Base-by-base conservation (phyloP, 495 filamentous ascomycete species). In the Neohortaea acidophila region DNA sequence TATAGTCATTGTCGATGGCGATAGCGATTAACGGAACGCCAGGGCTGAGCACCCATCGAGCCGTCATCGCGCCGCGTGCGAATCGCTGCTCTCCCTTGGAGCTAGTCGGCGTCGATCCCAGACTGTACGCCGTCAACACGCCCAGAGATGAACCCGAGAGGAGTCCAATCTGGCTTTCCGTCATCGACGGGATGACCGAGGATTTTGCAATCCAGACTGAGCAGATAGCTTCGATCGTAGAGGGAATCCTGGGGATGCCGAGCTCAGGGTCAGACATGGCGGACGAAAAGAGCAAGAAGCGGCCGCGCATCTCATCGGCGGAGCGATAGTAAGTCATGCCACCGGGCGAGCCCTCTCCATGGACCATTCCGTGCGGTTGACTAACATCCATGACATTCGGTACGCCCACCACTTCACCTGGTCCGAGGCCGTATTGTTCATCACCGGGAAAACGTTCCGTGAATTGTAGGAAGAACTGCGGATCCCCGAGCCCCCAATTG, bases 161-260 rank as follows among this genome's bases (percentile, higher is more conserved):
- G 45, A 94, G 79, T 0, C 82, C 89, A 28, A 89, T 51, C 45
- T 87, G 63, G 2, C 83, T 83, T 30, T 83, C 69, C 0, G 84
- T 85, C 41, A 73, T 64, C 30, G 72, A 69, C 12, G 79, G 73
- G 18, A 94, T 64, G 21, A 67, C 62, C 2, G 70, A 52, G 1
- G 80, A 78, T 52, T 96, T 96, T 1, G 87, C 82, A 51, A 96
- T 84, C 91, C 91, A 97, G 4, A 93, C 74, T 14, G 73, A 69
- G 49, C 76, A 81, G 28, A 85, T 62, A 5, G 75, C 69, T 24
- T 83, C 75, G 1, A 56, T 59, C 23, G 64, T 60, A 34, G 54
- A 62, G 8, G 76, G 70, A 36, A 86, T 60, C 23, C 72, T 70
- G 8, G 85, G 85, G 15, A 92, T 81, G 32, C 84, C 84, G 18